Evolutionary conservation across 179 eudicot species (phyloP).

Genomic region (Vitellaria paradoxa): DNA sequence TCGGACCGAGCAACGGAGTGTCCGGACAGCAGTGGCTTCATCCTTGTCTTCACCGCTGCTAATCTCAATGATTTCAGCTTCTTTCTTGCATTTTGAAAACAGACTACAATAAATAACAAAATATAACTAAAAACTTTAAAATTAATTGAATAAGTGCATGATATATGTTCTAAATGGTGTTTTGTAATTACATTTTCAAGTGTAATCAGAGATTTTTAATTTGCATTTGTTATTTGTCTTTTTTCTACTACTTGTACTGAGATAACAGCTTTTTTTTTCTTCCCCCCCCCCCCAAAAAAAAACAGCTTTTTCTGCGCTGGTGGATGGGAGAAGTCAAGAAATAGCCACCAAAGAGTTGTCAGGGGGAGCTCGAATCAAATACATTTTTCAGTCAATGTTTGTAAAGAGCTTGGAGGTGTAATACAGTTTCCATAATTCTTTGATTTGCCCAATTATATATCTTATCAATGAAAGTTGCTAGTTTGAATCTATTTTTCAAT

Average conservation of each 20-base stretch:
- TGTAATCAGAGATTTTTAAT: neutral
- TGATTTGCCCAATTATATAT: neutral
- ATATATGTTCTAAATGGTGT: too few species aligned
- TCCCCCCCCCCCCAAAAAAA: too few species aligned
- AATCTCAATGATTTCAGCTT: too few species aligned
- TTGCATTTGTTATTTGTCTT: neutral
- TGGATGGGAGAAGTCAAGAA: constrained; percentile 34
- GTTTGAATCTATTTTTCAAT: neutral
- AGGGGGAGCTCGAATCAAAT: constrained; percentile 62
- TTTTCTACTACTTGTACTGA: too few species aligned
- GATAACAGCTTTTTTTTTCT: constrained; percentile 21
- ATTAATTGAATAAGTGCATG: too few species aligned
- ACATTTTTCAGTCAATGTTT: constrained; percentile 59
- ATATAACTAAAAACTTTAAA: too few species aligned
- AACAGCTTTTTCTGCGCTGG: constrained; percentile 18
- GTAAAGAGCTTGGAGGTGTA: constrained; percentile 49
- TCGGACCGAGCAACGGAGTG: too few species aligned
- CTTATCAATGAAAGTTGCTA: neutral
- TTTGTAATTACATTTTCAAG: too few species aligned
- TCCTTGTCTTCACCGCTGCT: too few species aligned
- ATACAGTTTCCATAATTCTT: neutral
- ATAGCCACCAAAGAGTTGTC: constrained; percentile 57
- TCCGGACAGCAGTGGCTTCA: too few species aligned
- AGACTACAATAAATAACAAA: too few species aligned
- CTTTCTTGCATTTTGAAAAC: too few species aligned